Evolutionary conservation across 2,329 filamentous ascomycete species (phyloP), one percentile per base, ranked within the genome.

Genomic region (Amauroascus verrucosus): DNA sequence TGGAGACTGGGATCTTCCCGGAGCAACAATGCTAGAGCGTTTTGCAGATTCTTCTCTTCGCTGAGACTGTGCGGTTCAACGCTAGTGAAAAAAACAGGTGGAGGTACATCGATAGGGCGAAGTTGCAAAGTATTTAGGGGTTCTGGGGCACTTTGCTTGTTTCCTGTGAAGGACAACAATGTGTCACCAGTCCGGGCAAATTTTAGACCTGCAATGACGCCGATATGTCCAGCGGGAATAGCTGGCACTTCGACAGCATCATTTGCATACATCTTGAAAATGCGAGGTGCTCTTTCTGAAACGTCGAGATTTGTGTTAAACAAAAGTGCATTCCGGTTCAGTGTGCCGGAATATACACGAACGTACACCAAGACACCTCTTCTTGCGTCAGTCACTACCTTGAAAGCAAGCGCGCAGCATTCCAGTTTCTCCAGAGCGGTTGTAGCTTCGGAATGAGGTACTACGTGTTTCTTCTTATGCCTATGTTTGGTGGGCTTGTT

Each of bases 81-180:
- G 56, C 90, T 88, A n/a, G 94, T 84, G 67, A 97, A 98, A 64
- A 96, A 95, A 0, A 98, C 93, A 0, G 93, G 89, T 0, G 93
- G 89, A 0, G 93, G 91, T 0, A 96, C 87, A 55, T 86, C 80
- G 26, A 95, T 93, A 0, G 93, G 88, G 14, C 88, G 82, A 33
- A 98, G 80, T 64, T 95, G 89, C 14, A 97, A 73, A 14, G 78
- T 83, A 48, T 84, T 82, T 47, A 95, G 72, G 0, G 81, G 78
- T 14, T 82, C 78, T 16, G 85, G 81, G 1, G 88, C 83, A 0
- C 80, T 78, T 6, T 78, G 78, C 64, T 81, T 82, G 41, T 77
- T 73, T 6, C 80, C 80, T 22, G 79, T 75, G 60, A 88, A 88
- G 1, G 85, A 82, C 32, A 97, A 79, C 14, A 98, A 71, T 0